phyloP scores from a whole-genome alignment of 495 filamentous ascomycete genomes.

The Parathielavia hyrcaniae region DNA sequence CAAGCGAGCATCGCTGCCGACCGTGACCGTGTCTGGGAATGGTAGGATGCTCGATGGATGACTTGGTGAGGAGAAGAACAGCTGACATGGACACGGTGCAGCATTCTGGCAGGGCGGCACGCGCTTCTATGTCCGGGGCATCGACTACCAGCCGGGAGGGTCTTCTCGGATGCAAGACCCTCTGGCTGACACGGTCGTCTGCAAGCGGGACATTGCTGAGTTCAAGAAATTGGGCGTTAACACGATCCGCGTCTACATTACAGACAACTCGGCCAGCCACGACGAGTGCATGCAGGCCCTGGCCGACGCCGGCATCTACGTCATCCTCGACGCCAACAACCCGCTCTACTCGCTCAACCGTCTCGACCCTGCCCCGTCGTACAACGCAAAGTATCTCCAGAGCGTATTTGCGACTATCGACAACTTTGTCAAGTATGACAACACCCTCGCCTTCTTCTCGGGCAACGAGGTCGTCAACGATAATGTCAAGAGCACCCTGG shows the following conservation, averaged over 20 bases:
- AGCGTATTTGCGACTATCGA: slow-evolving; percentile 43
- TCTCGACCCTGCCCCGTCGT: neutral
- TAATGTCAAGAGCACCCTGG: slow-evolving; percentile 29
- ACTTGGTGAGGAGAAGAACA: neutral
- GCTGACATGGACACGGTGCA: slow-evolving; percentile 31
- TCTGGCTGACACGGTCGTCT: slow-evolving; percentile 62
- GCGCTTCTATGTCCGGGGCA: slow-evolving; percentile 89
- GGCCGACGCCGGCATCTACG: slow-evolving; percentile 64
- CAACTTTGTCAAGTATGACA: slow-evolving; percentile 64
- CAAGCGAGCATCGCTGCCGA: slow-evolving; percentile 36
- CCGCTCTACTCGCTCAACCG: slow-evolving; percentile 1
- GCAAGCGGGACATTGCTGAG: slow-evolving; percentile 60
- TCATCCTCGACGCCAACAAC: slow-evolving; percentile 42
- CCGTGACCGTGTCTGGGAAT: slow-evolving; percentile 45
- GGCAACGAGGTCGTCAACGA: slow-evolving; percentile 71
- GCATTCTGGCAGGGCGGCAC: slow-evolving; percentile 80
- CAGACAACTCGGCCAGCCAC: slow-evolving; percentile 55
- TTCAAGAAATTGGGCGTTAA: slow-evolving; percentile 74
- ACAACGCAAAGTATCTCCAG: neutral
- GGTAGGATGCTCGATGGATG: slow-evolving; percentile 24
- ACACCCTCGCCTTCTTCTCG: slow-evolving; percentile 68
- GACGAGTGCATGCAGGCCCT: slow-evolving; percentile 62
- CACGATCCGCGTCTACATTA: slow-evolving; percentile 77
- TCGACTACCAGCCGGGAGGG: slow-evolving; percentile 94
- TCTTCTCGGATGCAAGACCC: slow-evolving; percentile 69